Percentiles rank a stretch among this genome's conserved stretches.
These are phyloP conservation scores for Gossypium longicalyx DNA, from an alignment of 345 rosid genomes.

Conservation along the genomic window DNA sequence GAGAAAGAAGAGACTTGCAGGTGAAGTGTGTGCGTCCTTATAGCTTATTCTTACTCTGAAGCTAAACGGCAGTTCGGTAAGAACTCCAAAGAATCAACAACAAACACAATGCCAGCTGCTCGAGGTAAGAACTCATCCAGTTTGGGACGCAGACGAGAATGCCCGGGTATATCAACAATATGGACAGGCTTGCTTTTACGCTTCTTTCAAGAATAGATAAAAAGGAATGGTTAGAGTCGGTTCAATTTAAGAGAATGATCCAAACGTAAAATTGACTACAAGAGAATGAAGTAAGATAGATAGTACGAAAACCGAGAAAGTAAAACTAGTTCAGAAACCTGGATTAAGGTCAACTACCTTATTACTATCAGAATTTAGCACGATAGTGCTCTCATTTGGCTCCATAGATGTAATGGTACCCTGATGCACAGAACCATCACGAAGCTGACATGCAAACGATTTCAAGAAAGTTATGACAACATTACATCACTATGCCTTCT, in stretches of 20 bases:
- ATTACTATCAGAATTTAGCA: conserved; percentile 57
- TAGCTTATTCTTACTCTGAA: conserved; percentile 56
- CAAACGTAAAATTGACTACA: neutral
- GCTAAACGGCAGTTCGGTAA: conserved; percentile 67
- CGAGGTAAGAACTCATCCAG: conserved; percentile 71
- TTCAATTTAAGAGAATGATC: conserved; percentile 7
- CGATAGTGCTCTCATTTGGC: conserved; percentile 78
- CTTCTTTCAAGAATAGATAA: conserved; percentile 35
- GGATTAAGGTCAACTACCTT: conserved; percentile 50
- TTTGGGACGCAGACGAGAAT: conserved; percentile 73
- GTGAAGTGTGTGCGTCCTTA: neutral
- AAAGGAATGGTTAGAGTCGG: neutral
- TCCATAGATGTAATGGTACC: conserved; percentile 97
- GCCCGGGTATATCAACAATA: conserved; percentile 92
- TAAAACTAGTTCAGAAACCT: conserved; percentile 34
- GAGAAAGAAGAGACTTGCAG: neutral
- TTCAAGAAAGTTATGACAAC: conserved; percentile 14
- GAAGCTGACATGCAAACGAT: conserved; percentile 50
- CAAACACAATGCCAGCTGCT: conserved; percentile 82
- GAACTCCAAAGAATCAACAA: conserved; percentile 89
- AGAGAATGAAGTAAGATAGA: neutral
- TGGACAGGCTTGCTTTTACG: conserved; percentile 71
- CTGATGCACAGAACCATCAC: conserved; percentile 81
- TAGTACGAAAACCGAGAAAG: neutral
- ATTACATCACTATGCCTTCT: neutral